Evolutionary conservation across 2,329 filamentous ascomycete species (phyloP), one percentile per base, ranked within the genome.

Genomic region (Zalaria obscura): DNA sequence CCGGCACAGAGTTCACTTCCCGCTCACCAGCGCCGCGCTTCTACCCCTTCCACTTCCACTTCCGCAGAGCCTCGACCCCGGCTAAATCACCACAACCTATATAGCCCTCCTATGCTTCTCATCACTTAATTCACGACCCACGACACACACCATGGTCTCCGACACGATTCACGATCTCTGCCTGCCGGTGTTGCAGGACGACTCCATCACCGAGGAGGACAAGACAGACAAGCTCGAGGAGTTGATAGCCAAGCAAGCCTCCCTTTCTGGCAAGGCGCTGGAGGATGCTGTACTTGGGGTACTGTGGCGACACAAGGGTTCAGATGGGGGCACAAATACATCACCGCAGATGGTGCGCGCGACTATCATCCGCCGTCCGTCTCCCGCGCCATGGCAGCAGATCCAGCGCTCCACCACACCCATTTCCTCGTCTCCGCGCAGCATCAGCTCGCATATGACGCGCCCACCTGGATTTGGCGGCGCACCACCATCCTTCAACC

Each of bases 331-430:
- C 25, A 69, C 62, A 40, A 69, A 76, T 35, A 73, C 79, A 45
- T 89, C 86, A 34, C 86, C 88, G 50, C 85, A 87, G 44, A 82
- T 87, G 10, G 80, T 87, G 57, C 82, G 89, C 9, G 84, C 93
- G 62, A 89, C 84, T 39, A 81, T 93, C 54, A 80, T 96, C 53
- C 85, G 91, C 50, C 80, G 88, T 45, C 80, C 85, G 6, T 96
- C 91, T 34, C 91, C 91, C 38, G 88, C 91, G 38, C 87, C 89
- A 37, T 96, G 91, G 89, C 86, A 89, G 57, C 86, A 89, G 57
- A 72, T 78, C 52, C 72, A 75, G 51, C 72, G 83, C 48, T 76
- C 72, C 57, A 75, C 78, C 6, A 95, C 89, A 29, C 87, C 89
- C 38, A 64, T 87, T 28, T 83, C 78, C 27, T 83, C 85, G 32